Evolutionary conservation across 2,329 filamentous ascomycete species (phyloP), one percentile per base, ranked within the genome.

Genomic region (Cladosporium cucumerinum): DNA sequence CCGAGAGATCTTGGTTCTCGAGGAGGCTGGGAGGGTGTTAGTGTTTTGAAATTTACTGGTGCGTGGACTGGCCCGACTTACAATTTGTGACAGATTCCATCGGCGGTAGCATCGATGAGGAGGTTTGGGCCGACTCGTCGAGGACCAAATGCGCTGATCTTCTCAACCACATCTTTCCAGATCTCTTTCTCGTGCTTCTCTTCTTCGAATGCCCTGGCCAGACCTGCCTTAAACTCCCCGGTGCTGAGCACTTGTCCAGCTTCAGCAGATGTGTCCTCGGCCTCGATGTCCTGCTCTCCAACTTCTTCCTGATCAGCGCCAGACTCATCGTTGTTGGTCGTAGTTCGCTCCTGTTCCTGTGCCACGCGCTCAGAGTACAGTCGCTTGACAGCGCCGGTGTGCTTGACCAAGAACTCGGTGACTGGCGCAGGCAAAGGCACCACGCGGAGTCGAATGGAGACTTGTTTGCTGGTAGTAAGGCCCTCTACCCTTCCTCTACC

Each of bases 61-160:
- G 16, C 14, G 21, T 46, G 46, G 69, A 67, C 71, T 57, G 6
- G 14, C 6, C 12, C 7, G 21, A 80, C 82, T 78, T 87, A 93
- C 79, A 92, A 88, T 80, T 87, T 90, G 57, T 89, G 84, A 69
- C 91, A 91, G 49, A 90, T 86, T 39, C 87, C 85, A 21, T 86
- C 86, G 48, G 86, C 82, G 0, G 94, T 97, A 4, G 87, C 84
- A 75, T 99, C 95, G 65, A 99, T 87, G 7, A 99, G 83, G 5
- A 99, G 79, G 75, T 99, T 99, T 1, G 94, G 92, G 0, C 95
- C 95, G 14, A 88, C 88, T 70, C 94, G 83, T 64, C 90, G 84
- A 1, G 95, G 94, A 0, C 94, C 95, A 76, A 99, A 99, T 0
- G 92, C 90, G n/a, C 88, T 86, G 70, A 99, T 94, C 72, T 88